phyloP scores from a whole-genome alignment of 2,329 filamentous ascomycete species.

The Aspergillus fumigatiaffinis region DNA sequence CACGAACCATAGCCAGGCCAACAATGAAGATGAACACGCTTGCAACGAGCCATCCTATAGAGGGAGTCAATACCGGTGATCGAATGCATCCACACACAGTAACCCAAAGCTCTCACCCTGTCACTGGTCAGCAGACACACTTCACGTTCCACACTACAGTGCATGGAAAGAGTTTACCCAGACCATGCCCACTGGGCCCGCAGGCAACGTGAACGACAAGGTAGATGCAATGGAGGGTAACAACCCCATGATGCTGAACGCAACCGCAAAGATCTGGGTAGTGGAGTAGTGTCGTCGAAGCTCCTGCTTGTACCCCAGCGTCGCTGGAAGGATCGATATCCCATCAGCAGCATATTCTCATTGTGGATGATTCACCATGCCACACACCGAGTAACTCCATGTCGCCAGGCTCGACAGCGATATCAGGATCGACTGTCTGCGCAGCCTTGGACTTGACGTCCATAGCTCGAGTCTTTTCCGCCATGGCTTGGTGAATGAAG shows the following conservation, averaged over 20 bases:
- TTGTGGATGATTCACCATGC: neutral
- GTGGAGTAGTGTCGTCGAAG: conserved; percentile 58
- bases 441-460: conserved; percentile 5
- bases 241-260: conserved; percentile 58
- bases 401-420: conserved; percentile 15
- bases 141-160: too few relatives aligned
- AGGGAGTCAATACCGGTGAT: neutral
- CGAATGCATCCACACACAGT: neutral
- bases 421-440: neutral
- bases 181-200: conserved; percentile 58
- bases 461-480: conserved; percentile 4
- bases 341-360: conserved; percentile 1
- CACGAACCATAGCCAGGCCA: conserved; percentile 54
- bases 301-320: conserved; percentile 55
- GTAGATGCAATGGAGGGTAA: conserved; percentile 59
- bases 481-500: conserved; percentile 9
- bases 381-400: conserved; percentile 19
- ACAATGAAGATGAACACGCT: conserved; percentile 56
- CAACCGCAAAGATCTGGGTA: conserved; percentile 58
- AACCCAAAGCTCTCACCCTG: conserved; percentile 6
- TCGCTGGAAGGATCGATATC: conserved; percentile 16
- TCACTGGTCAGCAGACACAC: conserved; percentile 15
- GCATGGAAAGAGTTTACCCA: conserved; percentile 43
- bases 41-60: conserved; percentile 51
- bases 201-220: conserved; percentile 55